phyloP scores from a whole-genome alignment of 2,329 filamentous ascomycete genomes.

The Fusarium vanettenii region DNA sequence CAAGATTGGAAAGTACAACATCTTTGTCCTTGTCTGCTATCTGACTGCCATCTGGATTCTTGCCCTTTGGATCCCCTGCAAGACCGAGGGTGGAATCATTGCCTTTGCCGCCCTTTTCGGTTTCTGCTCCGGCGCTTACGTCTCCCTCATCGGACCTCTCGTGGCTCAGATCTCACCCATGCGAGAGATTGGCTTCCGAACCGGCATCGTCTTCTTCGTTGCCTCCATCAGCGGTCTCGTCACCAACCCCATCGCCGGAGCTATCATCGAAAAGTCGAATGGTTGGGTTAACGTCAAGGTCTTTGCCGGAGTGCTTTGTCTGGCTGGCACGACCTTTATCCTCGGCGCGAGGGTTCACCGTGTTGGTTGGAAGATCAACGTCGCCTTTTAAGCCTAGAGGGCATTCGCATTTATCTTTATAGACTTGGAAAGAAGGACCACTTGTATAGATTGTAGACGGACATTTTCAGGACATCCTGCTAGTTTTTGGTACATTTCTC shows the following conservation, averaged over 20 bases:
- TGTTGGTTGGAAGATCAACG: slow-evolving; percentile 29
- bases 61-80: slow-evolving; percentile 57
- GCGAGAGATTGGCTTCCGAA: slow-evolving; percentile 46
- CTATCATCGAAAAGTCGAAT: slow-evolving; percentile 46
- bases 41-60: slow-evolving; percentile 53
- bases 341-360: slow-evolving; percentile 19
- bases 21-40: slow-evolving; percentile 58
- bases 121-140: slow-evolving; percentile 55
- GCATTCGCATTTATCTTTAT: neutral
- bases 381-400: slow-evolving; percentile 2
- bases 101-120: slow-evolving; percentile 56
- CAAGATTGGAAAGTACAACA: slow-evolving; percentile 53
- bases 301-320: slow-evolving; percentile 44
- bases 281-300: slow-evolving; percentile 52
- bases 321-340: slow-evolving; percentile 21
- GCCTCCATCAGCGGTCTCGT: slow-evolving; percentile 67
- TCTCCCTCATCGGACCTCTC: slow-evolving; percentile 53
- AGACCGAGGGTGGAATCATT: slow-evolving; percentile 45
- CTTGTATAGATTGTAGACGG: neutral
- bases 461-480: neutral
- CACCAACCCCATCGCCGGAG: slow-evolving; percentile 67
- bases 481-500: neutral
- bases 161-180: slow-evolving; percentile 52
- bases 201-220: slow-evolving; percentile 60
- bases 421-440: neutral